Conservation (phyloP, 1,284 basidiomycete genomes). For the Fereydounia khargensis region DNA sequence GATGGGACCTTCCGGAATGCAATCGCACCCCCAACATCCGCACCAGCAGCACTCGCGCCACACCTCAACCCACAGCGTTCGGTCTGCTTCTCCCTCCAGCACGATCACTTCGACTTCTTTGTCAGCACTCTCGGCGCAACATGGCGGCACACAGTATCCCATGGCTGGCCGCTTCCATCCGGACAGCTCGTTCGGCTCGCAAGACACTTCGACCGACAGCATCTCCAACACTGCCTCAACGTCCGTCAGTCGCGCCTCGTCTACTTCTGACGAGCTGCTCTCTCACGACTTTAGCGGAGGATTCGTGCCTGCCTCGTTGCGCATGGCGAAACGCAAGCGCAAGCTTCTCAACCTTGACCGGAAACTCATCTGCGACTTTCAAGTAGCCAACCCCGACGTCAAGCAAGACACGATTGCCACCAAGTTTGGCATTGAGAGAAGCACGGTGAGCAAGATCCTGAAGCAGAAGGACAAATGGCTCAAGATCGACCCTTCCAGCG, state of each 20-base stretch:
- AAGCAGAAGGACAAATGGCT: constrained; percentile 80
- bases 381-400: constrained; percentile 13
- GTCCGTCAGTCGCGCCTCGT: constrained; percentile 27
- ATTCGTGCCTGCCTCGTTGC: constrained; percentile 12
- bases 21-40: no score
- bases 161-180: constrained; percentile 18
- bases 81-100: constrained; percentile 22
- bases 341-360: constrained; percentile 36
- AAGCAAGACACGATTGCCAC: constrained; percentile 46
- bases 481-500: constrained; percentile 60
- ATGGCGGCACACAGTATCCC: no score
- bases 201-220: constrained; percentile 32
- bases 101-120: background rate
- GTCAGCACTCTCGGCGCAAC: constrained; percentile 2
- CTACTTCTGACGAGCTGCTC: constrained; percentile 19
- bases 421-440: constrained; percentile 76
- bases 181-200: constrained; percentile 32
- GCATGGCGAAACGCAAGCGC: constrained; percentile 30
- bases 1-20: no score
- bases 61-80: constrained; percentile 11
- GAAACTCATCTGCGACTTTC: constrained; percentile 32
- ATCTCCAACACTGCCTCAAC: constrained; percentile 22
- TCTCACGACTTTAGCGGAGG: constrained; percentile 9
- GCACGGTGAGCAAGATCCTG: constrained; percentile 88
- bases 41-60: constrained; percentile 1